Percentiles rank a stretch among this genome's conserved stretches.
These are phyloP conservation scores for Clonostachys sp. DNA, from an alignment of 2,329 filamentous ascomycete genomes.

Conservation along the genomic window DNA sequence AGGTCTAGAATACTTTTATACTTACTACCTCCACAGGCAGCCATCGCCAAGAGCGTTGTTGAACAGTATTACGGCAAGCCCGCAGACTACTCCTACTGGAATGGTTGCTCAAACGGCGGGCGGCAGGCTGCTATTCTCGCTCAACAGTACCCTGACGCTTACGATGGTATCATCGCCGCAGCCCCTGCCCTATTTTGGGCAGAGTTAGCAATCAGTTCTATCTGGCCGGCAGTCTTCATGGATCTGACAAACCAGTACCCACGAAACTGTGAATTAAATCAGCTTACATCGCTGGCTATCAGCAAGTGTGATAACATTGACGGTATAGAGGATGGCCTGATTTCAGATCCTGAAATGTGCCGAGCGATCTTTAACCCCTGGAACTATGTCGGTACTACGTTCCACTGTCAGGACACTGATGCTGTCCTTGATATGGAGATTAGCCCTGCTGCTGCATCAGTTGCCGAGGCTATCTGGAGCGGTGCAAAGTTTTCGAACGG, in stretches of 20 bases:
- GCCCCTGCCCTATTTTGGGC: conserved; percentile 33
- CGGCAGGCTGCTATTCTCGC: conserved; percentile 47
- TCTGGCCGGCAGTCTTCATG: conserved; percentile 21
- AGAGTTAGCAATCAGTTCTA: conserved; percentile 14
- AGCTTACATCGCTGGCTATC: not conserved
- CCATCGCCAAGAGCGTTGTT: conserved; percentile 33
- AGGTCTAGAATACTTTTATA: too few relatives aligned
- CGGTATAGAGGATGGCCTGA: conserved; percentile 12
- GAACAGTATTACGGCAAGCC: conserved; percentile 30
- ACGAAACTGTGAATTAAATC: conserved; percentile 2
- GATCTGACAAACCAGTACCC: conserved; percentile 17
- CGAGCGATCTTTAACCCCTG: conserved; percentile 6
- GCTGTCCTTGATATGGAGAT: not conserved
- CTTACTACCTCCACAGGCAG: conserved; percentile 13
- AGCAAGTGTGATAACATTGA: conserved; percentile 12
- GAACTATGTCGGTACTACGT: conserved; percentile 3
- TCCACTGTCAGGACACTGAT: not conserved
- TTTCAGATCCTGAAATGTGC: conserved; percentile 10
- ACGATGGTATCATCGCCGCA: conserved; percentile 47
- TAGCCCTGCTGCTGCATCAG: not conserved
- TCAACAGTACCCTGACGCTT: conserved; percentile 45
- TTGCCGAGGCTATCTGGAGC: not conserved
- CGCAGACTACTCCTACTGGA: conserved; percentile 39
- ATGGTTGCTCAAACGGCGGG: conserved; percentile 50
- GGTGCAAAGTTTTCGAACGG: not conserved